These are phyloP conservation scores for Rhipidocladum racemiflorum DNA, from an alignment of 176 grass and related monocot genomes.

Conservation along the genomic window DNA sequence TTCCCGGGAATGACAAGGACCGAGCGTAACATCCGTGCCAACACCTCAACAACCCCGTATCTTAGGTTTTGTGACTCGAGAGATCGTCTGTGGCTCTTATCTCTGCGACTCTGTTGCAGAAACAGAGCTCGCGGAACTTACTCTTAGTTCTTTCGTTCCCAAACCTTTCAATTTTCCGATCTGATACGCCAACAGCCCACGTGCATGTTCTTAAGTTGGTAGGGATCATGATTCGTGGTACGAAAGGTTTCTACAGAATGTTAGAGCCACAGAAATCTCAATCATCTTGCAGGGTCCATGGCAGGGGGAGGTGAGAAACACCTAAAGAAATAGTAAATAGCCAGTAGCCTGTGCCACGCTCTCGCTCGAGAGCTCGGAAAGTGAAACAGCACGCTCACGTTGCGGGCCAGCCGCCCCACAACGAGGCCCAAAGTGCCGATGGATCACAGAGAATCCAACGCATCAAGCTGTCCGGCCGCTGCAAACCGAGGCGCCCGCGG, in stretches of 20 bases:
- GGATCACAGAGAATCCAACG: constrained; percentile 30
- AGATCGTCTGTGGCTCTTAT: neutral
- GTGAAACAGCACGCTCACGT: constrained; percentile 19
- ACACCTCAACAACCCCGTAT: constrained; percentile 34
- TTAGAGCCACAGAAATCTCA: neutral
- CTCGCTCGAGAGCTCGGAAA: neutral
- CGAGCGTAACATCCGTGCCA: constrained; percentile 11
- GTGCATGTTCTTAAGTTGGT: neutral
- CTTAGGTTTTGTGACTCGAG: neutral
- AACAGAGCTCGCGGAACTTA: too few relatives aligned
- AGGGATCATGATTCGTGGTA: neutral
- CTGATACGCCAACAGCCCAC: neutral
- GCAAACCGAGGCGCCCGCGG: neutral
- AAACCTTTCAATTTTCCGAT: neutral
- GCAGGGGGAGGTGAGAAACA: neutral
- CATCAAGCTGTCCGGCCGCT: constrained; percentile 25
- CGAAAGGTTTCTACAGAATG: neutral
- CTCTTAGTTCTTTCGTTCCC: too few relatives aligned
- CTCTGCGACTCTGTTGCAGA: neutral
- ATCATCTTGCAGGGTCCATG: neutral
- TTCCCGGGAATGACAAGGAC: constrained; percentile 20
- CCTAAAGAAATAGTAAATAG: too few relatives aligned
- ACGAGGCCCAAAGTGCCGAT: neutral
- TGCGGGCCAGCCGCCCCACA: constrained; percentile 9
- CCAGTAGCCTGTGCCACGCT: neutral